Percentiles rank a stretch among this genome's conserved stretches.
These are phyloP conservation scores for Salix udensis DNA, from an alignment of 345 rosid genomes.

Conservation along the genomic window DNA sequence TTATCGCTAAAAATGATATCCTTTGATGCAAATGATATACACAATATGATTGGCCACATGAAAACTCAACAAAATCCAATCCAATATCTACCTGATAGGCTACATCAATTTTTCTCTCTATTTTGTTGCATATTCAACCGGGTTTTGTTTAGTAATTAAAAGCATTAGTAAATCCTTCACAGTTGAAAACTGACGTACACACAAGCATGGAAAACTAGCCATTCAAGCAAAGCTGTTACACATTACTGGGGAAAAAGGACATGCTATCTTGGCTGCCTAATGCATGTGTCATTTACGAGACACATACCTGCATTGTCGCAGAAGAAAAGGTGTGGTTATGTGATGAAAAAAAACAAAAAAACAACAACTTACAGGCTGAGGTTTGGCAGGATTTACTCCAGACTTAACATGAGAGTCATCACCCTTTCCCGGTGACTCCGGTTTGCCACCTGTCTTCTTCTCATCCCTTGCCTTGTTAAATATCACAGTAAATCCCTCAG, in stretches of 20 bases:
- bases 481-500: constrained; percentile 91
- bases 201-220: background rate
- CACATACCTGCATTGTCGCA: background rate
- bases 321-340: background rate
- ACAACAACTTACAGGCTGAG: constrained; percentile 63
- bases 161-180: background rate
- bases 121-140: background rate
- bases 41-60: background rate
- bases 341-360: background rate
- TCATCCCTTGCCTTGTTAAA: constrained; percentile 94
- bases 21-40: background rate
- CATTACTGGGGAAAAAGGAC: background rate
- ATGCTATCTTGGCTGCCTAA: background rate
- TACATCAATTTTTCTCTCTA: background rate
- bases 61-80: background rate
- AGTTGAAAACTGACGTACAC: background rate
- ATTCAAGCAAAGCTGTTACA: background rate
- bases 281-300: background rate
- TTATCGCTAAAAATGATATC: background rate
- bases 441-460: constrained; percentile 78
- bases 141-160: background rate
- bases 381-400: constrained; percentile 59
- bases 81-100: background rate
- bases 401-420: constrained; percentile 44
- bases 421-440: constrained; percentile 60